Evolutionary conservation across 2,329 filamentous ascomycete species (phyloP).

Genomic region (Calonectria montana): DNA sequence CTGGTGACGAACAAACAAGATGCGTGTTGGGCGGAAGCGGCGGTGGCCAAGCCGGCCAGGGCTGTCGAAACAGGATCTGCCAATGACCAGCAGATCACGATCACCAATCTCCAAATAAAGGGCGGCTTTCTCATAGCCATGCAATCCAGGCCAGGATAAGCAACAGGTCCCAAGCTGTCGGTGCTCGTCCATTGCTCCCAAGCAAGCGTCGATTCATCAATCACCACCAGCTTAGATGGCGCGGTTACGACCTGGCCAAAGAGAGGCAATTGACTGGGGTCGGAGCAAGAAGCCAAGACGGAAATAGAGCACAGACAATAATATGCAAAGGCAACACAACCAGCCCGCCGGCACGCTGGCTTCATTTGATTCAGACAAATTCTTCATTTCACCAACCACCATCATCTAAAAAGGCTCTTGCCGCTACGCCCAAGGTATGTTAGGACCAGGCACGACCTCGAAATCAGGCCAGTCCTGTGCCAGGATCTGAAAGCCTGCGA

Average conservation of each 20-base stretch:
- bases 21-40: constrained; percentile 8
- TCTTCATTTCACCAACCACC: constrained; percentile 11
- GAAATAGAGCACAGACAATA: not conserved
- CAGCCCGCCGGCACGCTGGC: not conserved
- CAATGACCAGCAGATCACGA: constrained; percentile 9
- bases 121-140: not conserved
- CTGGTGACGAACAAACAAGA: not conserved
- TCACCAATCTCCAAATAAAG: constrained; percentile 10
- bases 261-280: not conserved
- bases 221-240: not conserved
- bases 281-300: not conserved
- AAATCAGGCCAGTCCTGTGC: not conserved
- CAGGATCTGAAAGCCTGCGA: not conserved
- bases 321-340: not conserved
- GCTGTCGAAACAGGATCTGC: constrained; percentile 10
- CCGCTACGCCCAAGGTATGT: not conserved
- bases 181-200: not conserved
- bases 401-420: not conserved
- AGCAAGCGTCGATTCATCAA: not conserved
- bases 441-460: not conserved
- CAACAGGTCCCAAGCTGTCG: not conserved
- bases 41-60: constrained; percentile 6
- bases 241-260: not conserved
- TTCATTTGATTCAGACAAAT: constrained; percentile 1
- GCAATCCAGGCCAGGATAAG: not conserved